These are phyloP conservation scores for Alternaria viburni DNA, from an alignment of 2,329 filamentous ascomycete species.

Conservation along the genomic window DNA sequence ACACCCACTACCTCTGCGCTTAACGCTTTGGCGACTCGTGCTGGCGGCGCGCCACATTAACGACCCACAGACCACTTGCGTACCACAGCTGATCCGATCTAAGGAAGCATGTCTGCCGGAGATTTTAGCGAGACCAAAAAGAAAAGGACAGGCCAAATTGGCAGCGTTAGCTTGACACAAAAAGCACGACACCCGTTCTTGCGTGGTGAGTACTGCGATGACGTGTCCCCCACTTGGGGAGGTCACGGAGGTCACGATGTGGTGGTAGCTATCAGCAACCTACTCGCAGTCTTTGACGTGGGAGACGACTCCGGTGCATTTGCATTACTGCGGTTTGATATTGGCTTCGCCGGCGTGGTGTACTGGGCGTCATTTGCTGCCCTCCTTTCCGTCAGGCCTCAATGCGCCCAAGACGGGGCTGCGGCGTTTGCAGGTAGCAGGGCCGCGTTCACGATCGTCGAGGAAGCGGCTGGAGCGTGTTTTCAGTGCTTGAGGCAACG, in stretches of 20 bases:
- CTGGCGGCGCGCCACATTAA: slow-evolving; percentile 46
- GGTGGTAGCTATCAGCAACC: slow-evolving; percentile 13
- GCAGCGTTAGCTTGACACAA: slow-evolving; percentile 38
- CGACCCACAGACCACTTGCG: slow-evolving; percentile 42
- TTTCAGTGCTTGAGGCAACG: slow-evolving; percentile 36
- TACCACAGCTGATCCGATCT: slow-evolving; percentile 40
- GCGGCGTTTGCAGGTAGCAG: slow-evolving; percentile 30
- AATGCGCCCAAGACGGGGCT: slow-evolving; percentile 39
- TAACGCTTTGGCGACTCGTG: slow-evolving; percentile 41
- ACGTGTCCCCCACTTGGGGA: slow-evolving; percentile 32
- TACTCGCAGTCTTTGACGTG: neutral
- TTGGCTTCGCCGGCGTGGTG: slow-evolving; percentile 22
- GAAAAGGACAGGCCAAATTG: slow-evolving; percentile 32
- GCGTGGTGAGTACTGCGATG: slow-evolving; percentile 29
- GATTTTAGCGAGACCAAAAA: slow-evolving; percentile 39
- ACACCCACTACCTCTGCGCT: slow-evolving; percentile 37
- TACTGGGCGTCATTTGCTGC: slow-evolving; percentile 36
- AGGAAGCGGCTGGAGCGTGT: slow-evolving; percentile 16
- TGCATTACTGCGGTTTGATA: slow-evolving; percentile 23
- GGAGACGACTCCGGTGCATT: neutral
- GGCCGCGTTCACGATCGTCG: slow-evolving; percentile 31
- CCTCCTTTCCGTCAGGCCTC: slow-evolving; percentile 35
- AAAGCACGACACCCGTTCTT: slow-evolving; percentile 29
- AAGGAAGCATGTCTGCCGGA: slow-evolving; percentile 37
- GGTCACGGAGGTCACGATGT: neutral